phyloP scores from a whole-genome alignment of 2,329 filamentous ascomycete species.

The Aspergillus quadricinctus region DNA sequence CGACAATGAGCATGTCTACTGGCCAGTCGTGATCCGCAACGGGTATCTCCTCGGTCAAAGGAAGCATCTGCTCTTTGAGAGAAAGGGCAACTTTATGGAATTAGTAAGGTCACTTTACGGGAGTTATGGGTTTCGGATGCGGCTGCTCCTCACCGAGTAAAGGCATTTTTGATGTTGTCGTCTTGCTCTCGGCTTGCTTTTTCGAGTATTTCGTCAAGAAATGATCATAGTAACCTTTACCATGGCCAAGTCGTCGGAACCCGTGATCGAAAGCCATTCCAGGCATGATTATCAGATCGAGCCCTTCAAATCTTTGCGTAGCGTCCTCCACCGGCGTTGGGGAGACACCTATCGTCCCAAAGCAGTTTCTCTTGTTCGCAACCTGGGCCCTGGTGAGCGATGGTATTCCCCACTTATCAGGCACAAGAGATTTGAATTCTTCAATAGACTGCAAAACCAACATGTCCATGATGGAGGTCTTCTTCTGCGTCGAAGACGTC shows the following conservation, averaged over 20 bases:
- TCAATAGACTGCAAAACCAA: slow-evolving; percentile 66
- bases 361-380: slow-evolving; percentile 63
- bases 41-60: slow-evolving; percentile 62
- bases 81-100: slow-evolving; percentile 65
- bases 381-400: slow-evolving; percentile 67
- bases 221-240: slow-evolving; percentile 94
- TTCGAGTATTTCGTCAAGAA: slow-evolving; percentile 74
- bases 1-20: slow-evolving; percentile 72
- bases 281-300: slow-evolving; percentile 88
- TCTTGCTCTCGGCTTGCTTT: slow-evolving; percentile 31
- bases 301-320: slow-evolving; percentile 35
- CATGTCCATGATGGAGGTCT: slow-evolving; percentile 88
- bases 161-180: slow-evolving; percentile 44
- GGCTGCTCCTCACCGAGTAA: slow-evolving; percentile 52
- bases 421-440: slow-evolving; percentile 73
- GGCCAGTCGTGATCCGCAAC: slow-evolving; percentile 72
- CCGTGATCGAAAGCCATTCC: slow-evolving; percentile 83
- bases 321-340: slow-evolving; percentile 8
- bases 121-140: slow-evolving; percentile 6
- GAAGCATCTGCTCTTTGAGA: slow-evolving; percentile 78
- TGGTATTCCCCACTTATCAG: slow-evolving; percentile 94
- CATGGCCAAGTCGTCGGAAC: slow-evolving; percentile 80
- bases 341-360: slow-evolving; percentile 57
- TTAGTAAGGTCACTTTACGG: slow-evolving; percentile 17
- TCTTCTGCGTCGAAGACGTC: slow-evolving; percentile 34